Base-by-base conservation (phyloP, 352 stramenopile species). In the Globisporangium uncinulatum region DNA sequence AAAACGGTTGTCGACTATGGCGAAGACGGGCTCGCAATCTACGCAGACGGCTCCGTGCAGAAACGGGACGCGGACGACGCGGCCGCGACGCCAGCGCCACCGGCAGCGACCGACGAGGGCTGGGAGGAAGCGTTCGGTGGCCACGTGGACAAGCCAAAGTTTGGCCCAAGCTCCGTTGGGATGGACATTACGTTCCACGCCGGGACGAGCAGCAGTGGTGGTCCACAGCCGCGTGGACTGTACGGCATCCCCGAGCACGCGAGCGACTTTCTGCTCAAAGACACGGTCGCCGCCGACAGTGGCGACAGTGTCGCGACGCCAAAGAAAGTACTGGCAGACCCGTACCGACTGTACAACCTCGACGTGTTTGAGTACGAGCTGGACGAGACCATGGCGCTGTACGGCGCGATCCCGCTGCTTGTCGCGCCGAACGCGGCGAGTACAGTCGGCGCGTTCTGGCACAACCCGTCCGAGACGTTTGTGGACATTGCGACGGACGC, bases 281-380 rank as follows among this genome's bases (percentile, higher is more conserved):
- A 93, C 53, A 99, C 97, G 8, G 57, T 92, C 29, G 34, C 17
- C 6, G 10, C 24, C 31, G 71, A 84, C n/a, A 24, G 39, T 9
- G 47, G 44, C 45, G 71, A 41, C 44, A 59, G 13, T 20, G 65
- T 21, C 31, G 56, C 42, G 15, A 46, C 5, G 9, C 65, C 70
- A 39, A 67, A 57, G 31, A 78, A 73, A 54, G 67, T 70, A 4
- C 21, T 82, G 10, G 76, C 68, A n/a, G 95, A 99, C 58, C 97
- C 97, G 8, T 99, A 99, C 71, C 88, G 97, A 8, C 80, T 99
- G 51, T 99, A 99, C 78, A 99, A 98, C 63, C 80, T 99, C 36
- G 97, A 99, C 67, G 97, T 99, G 19, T 99, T 99, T 67, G 97
- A 99, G 79, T 99, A 99, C 74, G 97, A 99, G 59, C 78, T 99